Evolutionary conservation across 2,329 filamentous ascomycete genomes (phyloP).

Genomic region (Xylariaceae sp.): DNA sequence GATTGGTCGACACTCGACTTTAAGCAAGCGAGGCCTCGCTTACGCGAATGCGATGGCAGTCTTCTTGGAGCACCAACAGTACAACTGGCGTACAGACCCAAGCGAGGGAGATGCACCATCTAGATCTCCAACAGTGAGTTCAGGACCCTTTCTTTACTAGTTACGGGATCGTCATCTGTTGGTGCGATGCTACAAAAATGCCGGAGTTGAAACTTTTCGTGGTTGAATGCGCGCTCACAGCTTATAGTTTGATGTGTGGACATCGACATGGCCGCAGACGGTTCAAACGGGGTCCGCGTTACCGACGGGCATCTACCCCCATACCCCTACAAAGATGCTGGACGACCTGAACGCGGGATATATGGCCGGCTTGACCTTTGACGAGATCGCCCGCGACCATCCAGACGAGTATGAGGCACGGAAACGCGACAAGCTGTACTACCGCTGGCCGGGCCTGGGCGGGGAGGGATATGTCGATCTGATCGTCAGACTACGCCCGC

Average conservation of each 20-base stretch:
- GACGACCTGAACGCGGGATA: conserved; percentile 11
- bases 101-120: conserved; percentile 7
- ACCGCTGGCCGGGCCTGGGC: conserved; percentile 13
- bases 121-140: conserved; percentile 2
- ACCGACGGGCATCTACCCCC: conserved; percentile 5
- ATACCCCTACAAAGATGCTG: conserved; percentile 13
- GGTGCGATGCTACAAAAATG: neutral
- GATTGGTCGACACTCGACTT: conserved; percentile 8
- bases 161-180: neutral
- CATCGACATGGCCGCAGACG: conserved; percentile 14
- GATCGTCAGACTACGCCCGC: conserved; percentile 11
- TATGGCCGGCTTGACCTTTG: conserved; percentile 9
- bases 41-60: conserved; percentile 6
- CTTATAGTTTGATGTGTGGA: conserved; percentile 12
- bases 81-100: conserved; percentile 6
- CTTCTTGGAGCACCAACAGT: conserved; percentile 10
- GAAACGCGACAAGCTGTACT: conserved; percentile 10
- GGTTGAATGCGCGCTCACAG: no score
- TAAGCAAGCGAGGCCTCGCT: conserved; percentile 7
- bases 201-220: neutral
- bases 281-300: conserved; percentile 11
- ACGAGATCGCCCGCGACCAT: conserved; percentile 6
- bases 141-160: no score
- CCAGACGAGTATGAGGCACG: conserved; percentile 10
- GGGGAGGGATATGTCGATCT: conserved; percentile 13